Evolutionary conservation across 2,329 filamentous ascomycete genomes (phyloP).

Genomic region (Verticillium longisporum): DNA sequence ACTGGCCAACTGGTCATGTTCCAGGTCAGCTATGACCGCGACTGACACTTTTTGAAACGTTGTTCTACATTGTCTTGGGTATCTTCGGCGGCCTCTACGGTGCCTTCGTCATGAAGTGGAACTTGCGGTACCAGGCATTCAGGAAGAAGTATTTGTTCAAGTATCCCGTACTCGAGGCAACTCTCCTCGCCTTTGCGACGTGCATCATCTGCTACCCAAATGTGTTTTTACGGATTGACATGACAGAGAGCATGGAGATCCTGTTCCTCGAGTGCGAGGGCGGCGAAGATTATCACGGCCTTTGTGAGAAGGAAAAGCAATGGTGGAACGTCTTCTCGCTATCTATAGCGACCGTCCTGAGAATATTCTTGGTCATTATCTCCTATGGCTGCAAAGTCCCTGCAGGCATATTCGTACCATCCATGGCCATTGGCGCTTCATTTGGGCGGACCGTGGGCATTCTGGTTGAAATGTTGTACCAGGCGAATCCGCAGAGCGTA

Average conservation of each 20-base stretch:
- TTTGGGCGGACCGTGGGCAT: slow-evolving; percentile 95
- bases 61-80: slow-evolving; percentile 87
- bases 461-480: slow-evolving; percentile 81
- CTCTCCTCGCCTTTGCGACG: slow-evolving; percentile 73
- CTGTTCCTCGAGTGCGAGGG: slow-evolving; percentile 91
- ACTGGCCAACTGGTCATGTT: slow-evolving; percentile 99
- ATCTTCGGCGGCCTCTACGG: slow-evolving; percentile 93
- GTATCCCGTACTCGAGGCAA: slow-evolving; percentile 82
- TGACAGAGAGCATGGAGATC: slow-evolving; percentile 99
- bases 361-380: slow-evolving; percentile 81
- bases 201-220: slow-evolving; percentile 96
- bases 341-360: slow-evolving; percentile 69
- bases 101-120: slow-evolving; percentile 97
- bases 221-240: slow-evolving; percentile 89
- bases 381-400: slow-evolving; percentile 98
- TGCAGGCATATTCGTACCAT: slow-evolving; percentile 95
- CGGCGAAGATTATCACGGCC: slow-evolving; percentile 77
- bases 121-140: slow-evolving; percentile 83
- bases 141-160: slow-evolving; percentile 84
- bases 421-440: slow-evolving; percentile 92
- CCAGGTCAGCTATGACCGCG: slow-evolving; percentile 88
- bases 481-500: slow-evolving; percentile 70
- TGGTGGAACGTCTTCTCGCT: slow-evolving; percentile 75
- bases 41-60: slow-evolving; percentile 97
- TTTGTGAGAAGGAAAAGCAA: slow-evolving; percentile 75